Conservation (phyloP, 441 rosid genomes). For the Cnidoscolus chayamansa region DNA sequence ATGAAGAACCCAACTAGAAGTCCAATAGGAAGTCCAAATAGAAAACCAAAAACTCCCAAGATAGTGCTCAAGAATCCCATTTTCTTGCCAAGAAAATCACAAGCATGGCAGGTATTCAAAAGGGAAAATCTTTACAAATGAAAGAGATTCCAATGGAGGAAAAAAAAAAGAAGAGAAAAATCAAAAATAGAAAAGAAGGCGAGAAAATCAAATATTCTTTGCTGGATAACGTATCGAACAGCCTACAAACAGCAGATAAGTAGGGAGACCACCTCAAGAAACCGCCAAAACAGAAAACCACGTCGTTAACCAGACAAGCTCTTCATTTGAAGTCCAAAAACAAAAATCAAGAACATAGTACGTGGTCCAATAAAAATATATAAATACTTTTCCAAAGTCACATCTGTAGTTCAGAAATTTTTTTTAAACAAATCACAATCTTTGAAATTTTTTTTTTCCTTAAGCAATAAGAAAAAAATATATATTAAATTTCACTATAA, state of each 20-base stretch:
- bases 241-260: background rate
- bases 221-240: conserved; percentile 2
- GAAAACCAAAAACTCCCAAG: conserved; percentile 50
- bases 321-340: background rate
- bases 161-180: background rate
- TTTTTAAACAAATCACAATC: too few species aligned
- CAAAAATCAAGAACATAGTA: background rate
- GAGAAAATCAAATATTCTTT: background rate
- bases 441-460: too few species aligned
- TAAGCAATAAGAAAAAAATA: too few species aligned
- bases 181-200: background rate
- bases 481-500: too few species aligned
- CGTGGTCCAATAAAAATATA: background rate
- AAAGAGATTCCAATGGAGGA: background rate
- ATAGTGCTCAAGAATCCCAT: conserved; percentile 51
- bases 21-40: conserved; percentile 49
- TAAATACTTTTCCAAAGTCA: background rate
- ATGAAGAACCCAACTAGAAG: conserved; percentile 58
- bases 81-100: conserved; percentile 11
- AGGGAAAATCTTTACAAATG: too few species aligned
- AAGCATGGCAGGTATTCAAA: conserved; percentile 1
- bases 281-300: conserved; percentile 26
- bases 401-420: background rate
- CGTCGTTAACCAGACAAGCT: background rate
- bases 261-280: conserved; percentile 2